Percentiles rank a stretch among this genome's conserved stretches.
These are phyloP conservation scores for Phytophthora fragariaefolia DNA, from an alignment of 352 stramenopile species.

Conservation along the genomic window DNA sequence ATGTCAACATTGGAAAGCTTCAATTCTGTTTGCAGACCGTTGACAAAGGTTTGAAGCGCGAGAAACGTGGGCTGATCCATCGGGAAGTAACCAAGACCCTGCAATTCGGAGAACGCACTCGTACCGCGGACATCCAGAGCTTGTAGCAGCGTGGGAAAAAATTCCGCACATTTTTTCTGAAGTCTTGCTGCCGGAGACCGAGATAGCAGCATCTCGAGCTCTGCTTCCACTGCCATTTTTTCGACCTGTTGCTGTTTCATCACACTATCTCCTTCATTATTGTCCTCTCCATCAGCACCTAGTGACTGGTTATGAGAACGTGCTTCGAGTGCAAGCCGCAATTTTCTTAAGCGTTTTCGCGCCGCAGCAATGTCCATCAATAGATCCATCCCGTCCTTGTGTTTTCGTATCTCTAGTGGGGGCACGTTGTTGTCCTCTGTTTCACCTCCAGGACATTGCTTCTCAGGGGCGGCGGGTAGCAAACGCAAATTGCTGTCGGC, in stretches of 20 bases:
- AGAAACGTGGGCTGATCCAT: slow-evolving; percentile 62
- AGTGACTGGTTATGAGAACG: slow-evolving; percentile 14
- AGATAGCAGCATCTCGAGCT: slow-evolving; percentile 40
- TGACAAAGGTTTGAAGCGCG: slow-evolving; percentile 59
- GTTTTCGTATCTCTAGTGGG: neutral
- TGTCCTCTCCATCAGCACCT: slow-evolving; percentile 8
- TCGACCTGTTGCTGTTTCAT: slow-evolving; percentile 16
- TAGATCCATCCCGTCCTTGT: slow-evolving; percentile 61
- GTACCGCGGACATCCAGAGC: slow-evolving; percentile 39
- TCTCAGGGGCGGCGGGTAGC: slow-evolving; percentile 4
- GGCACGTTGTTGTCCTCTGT: neutral
- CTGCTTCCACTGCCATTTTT: slow-evolving; percentile 18
- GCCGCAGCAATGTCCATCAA: slow-evolving; percentile 43
- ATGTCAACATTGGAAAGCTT: slow-evolving; percentile 11
- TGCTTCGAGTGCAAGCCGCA: slow-evolving; percentile 38
- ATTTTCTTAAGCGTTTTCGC: slow-evolving; percentile 57
- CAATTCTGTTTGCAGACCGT: slow-evolving; percentile 43
- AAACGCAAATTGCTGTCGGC: slow-evolving; percentile 36
- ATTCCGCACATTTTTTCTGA: slow-evolving; percentile 35
- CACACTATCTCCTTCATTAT: slow-evolving; percentile 4
- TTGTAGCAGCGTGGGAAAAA: slow-evolving; percentile 57
- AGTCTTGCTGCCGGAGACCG: slow-evolving; percentile 41
- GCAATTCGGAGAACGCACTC: slow-evolving; percentile 50
- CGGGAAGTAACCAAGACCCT: slow-evolving; percentile 54
- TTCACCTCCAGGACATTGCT: neutral